Evolutionary conservation across 1,284 basidiomycete genomes (phyloP).

Genomic region (Tilletia horrida): DNA sequence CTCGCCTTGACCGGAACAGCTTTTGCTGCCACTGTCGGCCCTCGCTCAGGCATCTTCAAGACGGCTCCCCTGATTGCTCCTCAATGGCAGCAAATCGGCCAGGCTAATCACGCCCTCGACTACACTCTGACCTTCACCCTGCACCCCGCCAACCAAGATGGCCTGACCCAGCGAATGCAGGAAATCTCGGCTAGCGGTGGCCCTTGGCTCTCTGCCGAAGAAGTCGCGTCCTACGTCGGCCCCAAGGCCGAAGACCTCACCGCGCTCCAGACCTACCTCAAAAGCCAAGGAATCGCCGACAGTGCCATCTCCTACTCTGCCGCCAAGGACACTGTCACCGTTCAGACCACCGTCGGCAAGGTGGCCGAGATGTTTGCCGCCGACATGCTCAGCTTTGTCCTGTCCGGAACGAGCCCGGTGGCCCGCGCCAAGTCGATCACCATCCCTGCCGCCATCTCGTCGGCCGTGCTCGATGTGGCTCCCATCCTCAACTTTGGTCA

Average conservation of each 20-base stretch:
- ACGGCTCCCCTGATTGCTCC: neutral
- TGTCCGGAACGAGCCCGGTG: slow-evolving; percentile 7
- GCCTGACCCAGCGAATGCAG: slow-evolving; percentile 24
- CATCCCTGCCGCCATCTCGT: slow-evolving; percentile 20
- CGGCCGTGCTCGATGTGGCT: slow-evolving; percentile 17
- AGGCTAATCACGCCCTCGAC: neutral
- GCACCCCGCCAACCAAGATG: slow-evolving; percentile 18
- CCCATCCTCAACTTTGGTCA: slow-evolving; percentile 20
- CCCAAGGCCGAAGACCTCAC: slow-evolving; percentile 14
- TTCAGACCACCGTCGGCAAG: slow-evolving; percentile 25
- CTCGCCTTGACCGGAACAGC: neutral
- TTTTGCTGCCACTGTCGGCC: neutral
- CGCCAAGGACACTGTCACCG: slow-evolving; percentile 21
- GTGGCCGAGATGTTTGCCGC: slow-evolving; percentile 21
- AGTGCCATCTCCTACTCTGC: slow-evolving; percentile 1
- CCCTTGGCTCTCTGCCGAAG: slow-evolving; percentile 24
- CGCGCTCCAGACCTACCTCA: slow-evolving; percentile 21
- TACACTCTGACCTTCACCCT: slow-evolving; percentile 25
- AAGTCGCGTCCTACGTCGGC: slow-evolving; percentile 22
- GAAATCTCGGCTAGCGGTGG: slow-evolving; percentile 19
- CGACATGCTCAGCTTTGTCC: slow-evolving; percentile 17
- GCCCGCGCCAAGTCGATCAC: slow-evolving; percentile 21
- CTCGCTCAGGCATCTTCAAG: neutral
- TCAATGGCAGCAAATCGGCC: neutral
- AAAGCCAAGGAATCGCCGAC: slow-evolving; percentile 16